phyloP scores from a whole-genome alignment of 75 land plant species.

The Sequoiadendron giganteum region DNA sequence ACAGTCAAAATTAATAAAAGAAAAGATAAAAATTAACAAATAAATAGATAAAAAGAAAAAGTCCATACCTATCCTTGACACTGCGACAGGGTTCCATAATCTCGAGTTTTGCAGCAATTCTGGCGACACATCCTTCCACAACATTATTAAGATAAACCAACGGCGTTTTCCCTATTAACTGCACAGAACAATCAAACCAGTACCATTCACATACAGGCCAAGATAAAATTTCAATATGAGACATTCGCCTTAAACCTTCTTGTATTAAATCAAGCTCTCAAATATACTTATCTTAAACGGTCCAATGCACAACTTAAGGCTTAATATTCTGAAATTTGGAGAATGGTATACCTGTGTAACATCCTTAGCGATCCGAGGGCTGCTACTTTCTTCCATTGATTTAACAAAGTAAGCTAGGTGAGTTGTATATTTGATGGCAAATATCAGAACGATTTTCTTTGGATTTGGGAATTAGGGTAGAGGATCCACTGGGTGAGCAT shows the following conservation, averaged over 20 bases:
- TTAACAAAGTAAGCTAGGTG: background rate
- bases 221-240: constrained; percentile 6
- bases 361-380: constrained; percentile 51
- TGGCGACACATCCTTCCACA: constrained; percentile 73
- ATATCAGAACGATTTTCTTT: too few species aligned
- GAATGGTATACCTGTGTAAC: constrained; percentile 52
- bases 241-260: background rate
- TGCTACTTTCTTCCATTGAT: constrained; percentile 24
- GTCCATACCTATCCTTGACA: constrained; percentile 75
- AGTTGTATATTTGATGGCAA: too few species aligned
- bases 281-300: background rate
- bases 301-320: background rate
- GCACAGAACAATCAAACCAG: constrained; percentile 9
- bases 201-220: background rate
- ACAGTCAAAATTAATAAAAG: background rate
- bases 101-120: constrained; percentile 79
- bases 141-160: constrained; percentile 81
- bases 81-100: constrained; percentile 93
- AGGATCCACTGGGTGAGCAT: too few species aligned
- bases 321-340: background rate
- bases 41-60: background rate
- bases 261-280: background rate
- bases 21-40: background rate
- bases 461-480: too few species aligned
- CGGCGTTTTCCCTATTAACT: constrained; percentile 88